Evolutionary conservation across 108 stramenopile genomes (phyloP).

Genomic region (Cyclotella distinguenda): DNA sequence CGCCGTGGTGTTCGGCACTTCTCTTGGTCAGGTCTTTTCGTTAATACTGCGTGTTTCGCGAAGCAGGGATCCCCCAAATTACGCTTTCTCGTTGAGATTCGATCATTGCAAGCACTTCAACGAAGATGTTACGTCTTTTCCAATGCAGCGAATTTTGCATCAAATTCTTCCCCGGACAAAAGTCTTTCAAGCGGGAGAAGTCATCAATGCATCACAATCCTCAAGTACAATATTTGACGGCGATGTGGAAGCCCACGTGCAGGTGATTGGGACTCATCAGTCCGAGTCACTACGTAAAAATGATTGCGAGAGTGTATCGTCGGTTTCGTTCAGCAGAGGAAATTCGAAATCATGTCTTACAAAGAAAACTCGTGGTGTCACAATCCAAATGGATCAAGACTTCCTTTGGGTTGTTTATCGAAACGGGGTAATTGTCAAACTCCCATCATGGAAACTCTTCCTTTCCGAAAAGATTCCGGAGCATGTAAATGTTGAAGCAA

Average conservation of each 20-base stretch:
- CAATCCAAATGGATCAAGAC: slow-evolving; percentile 18
- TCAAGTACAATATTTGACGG: slow-evolving; percentile 1
- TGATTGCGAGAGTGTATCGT: slow-evolving; percentile 10
- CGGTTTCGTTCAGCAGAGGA: slow-evolving; percentile 26
- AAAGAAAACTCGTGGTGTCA: neutral
- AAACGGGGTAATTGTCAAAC: slow-evolving; percentile 65
- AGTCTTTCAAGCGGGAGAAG: neutral
- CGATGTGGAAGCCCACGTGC: slow-evolving; percentile 17
- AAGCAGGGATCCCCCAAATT: neutral
- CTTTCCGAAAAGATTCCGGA: slow-evolving; percentile 39
- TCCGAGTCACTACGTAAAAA: slow-evolving; percentile 3
- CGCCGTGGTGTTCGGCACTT: slow-evolving; percentile 32
- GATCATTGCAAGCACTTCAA: slow-evolving; percentile 9
- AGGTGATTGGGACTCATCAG: slow-evolving; percentile 35
- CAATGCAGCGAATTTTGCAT: neutral
- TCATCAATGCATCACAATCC: neutral
- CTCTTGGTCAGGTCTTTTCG: slow-evolving; percentile 30
- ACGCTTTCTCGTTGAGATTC: slow-evolving; percentile 21
- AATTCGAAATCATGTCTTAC: slow-evolving; percentile 7
- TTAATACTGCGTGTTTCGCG: slow-evolving; percentile 21
- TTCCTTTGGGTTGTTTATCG: slow-evolving; percentile 71
- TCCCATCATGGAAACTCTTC: slow-evolving; percentile 76
- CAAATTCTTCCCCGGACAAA: slow-evolving; percentile 21
- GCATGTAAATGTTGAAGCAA: neutral
- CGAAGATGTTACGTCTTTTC: neutral